Conservation (phyloP, 306 rosid genomes). For the Quercus glauca region DNA sequence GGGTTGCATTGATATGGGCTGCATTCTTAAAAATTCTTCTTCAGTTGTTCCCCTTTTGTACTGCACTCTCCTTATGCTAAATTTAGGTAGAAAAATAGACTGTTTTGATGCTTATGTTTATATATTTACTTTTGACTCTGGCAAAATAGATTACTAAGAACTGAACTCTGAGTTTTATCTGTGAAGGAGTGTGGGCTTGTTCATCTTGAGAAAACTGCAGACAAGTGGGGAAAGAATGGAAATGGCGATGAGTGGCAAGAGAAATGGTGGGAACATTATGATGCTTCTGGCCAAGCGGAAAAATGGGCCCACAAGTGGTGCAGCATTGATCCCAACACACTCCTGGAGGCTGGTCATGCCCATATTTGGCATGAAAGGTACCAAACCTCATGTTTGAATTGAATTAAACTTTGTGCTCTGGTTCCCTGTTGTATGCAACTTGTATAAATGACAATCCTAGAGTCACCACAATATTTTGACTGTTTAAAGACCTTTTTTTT, state of each 20-base stretch:
- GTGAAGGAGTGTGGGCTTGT: constrained; percentile 76
- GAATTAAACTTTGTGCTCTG: background rate
- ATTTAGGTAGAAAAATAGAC: background rate
- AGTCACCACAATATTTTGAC: background rate
- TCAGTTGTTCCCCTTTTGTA: background rate
- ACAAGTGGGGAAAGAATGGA: constrained; percentile 93
- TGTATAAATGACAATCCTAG: background rate
- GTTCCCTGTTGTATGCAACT: background rate
- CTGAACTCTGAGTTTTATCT: constrained; percentile 9
- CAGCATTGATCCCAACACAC: constrained; percentile 80
- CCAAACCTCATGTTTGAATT: background rate
- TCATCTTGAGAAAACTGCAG: constrained; percentile 90
- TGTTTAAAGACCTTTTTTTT: background rate
- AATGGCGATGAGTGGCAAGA: constrained; percentile 91
- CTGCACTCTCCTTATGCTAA: background rate
- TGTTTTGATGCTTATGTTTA: background rate
- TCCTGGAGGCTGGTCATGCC: constrained; percentile 86
- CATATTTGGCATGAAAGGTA: constrained; percentile 99
- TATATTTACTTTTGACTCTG: background rate
- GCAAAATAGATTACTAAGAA: background rate
- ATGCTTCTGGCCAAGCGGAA: constrained; percentile 76
- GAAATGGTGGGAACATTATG: constrained; percentile 84
- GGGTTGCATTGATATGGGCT: background rate
- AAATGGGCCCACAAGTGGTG: constrained; percentile 99
- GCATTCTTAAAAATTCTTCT: background rate